Evolutionary conservation across 2,329 filamentous ascomycete species (phyloP), one percentile per base, ranked within the genome.

Genomic region (Ophiostoma sp.): DNA sequence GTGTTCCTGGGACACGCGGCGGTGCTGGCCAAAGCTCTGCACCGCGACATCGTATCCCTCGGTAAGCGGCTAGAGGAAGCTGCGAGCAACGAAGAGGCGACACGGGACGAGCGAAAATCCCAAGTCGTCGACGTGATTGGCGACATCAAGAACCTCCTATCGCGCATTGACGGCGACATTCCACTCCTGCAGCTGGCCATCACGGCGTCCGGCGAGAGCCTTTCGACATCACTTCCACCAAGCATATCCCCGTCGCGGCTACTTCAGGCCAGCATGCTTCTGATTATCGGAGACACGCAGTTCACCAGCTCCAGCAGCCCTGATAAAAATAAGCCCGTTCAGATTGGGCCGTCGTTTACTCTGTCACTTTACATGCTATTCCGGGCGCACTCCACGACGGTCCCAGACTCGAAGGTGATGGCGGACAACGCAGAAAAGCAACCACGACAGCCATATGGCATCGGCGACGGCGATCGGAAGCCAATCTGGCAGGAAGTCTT

Each of bases 341-440:
- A 97, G 76, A 90, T 98, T 72, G 95, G 95, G 0, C 93, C 94
- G 0, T 87, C 89, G 0, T 98, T 97, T 76, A 90, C 87, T 0
- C 79, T 98, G 8, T 96, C 94, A 0, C 81, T 98, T 74, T 99
- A 98, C 79, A 97, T 98, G 93, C 85, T 98, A 0, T 99, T 98
- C 76, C 84, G 89, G 1, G 91, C 93, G 1, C 93, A 98, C 78
- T 82, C 72, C 44, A 41, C 13, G 13, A 10, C 41, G 20, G 6
- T 11, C 0, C 17, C 35, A 2, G 41, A 11, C 6, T 36, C 36
- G 2, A 20, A 20, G 13, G 39, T 11, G 6, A 48, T 48, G 15
- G 17, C 17, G 10, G 15, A 52, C 2, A 15, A 60, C 52, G 23
- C 23, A 48, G 17, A 27, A 17, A 1, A 52, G 4, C n/a, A 13